These are phyloP conservation scores for Pseudozyma hubeiensis DNA, from an alignment of 1,284 basidiomycete species.

Conservation along the genomic window DNA sequence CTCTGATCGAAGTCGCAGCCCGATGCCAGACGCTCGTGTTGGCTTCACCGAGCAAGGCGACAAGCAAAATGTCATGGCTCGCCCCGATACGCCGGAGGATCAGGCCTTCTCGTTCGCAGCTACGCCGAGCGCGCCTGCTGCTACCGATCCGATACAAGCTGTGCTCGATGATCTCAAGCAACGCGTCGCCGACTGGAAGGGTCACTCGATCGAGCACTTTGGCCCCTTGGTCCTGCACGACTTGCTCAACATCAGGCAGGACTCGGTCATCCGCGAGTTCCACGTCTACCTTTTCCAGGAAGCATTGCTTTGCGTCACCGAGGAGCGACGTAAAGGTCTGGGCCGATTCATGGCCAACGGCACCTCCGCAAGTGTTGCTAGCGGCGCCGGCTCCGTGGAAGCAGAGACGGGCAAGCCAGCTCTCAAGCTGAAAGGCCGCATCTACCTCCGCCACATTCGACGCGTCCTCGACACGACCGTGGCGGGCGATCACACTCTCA, in stretches of 20 bases:
- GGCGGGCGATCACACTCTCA: slow-evolving; percentile 84
- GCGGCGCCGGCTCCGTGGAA: slow-evolving; percentile 8
- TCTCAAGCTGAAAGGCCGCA: slow-evolving; percentile 89
- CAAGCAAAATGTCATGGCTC: slow-evolving; percentile 35
- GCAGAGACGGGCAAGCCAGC: slow-evolving; percentile 74
- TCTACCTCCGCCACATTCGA: slow-evolving; percentile 92
- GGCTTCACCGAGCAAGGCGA: slow-evolving; percentile 37
- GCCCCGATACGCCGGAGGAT: slow-evolving; percentile 29
- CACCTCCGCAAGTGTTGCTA: background rate
- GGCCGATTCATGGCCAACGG: slow-evolving; percentile 78
- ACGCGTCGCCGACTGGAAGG: slow-evolving; percentile 93
- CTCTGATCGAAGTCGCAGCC: slow-evolving; percentile 16
- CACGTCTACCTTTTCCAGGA: slow-evolving; percentile 96
- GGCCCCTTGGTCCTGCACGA: slow-evolving; percentile 92
- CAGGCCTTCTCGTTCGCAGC: slow-evolving; percentile 53
- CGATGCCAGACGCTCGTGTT: slow-evolving; percentile 29
- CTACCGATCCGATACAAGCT: slow-evolving; percentile 74
- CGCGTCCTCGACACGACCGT: slow-evolving; percentile 82
- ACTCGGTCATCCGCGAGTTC: slow-evolving; percentile 86
- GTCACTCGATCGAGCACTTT: slow-evolving; percentile 82
- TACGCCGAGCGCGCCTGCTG: slow-evolving; percentile 46
- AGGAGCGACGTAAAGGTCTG: slow-evolving; percentile 84
- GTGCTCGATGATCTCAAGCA: slow-evolving; percentile 87
- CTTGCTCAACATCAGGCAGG: slow-evolving; percentile 85
- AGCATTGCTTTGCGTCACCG: slow-evolving; percentile 93